phyloP scores from a whole-genome alignment of 1,284 basidiomycete genomes.

The Thecaphora thlaspeos region DNA sequence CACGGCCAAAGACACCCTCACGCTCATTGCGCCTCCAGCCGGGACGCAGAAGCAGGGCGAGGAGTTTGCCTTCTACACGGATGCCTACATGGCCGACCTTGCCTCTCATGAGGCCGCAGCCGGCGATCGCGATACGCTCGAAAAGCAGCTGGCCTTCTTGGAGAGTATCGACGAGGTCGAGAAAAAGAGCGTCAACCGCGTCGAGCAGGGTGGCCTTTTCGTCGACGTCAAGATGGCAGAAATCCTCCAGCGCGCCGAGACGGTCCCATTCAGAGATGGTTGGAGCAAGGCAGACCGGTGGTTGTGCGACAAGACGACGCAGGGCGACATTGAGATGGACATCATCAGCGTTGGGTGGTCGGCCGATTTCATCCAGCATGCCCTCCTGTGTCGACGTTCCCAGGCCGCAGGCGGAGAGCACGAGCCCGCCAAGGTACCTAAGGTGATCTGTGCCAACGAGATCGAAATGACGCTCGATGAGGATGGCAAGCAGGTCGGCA shows the following conservation, averaged over 20 bases:
- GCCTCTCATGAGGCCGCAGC: constrained; percentile 4
- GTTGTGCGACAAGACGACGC: constrained; percentile 4
- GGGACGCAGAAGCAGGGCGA: constrained; percentile 13
- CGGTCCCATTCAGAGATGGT: constrained; percentile 24
- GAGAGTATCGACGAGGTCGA: constrained; percentile 34
- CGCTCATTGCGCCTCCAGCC: constrained; percentile 38
- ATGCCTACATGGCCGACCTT: constrained; percentile 37
- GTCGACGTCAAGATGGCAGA: constrained; percentile 6
- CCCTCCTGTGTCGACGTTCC: constrained; percentile 4
- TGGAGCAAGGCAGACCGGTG: constrained; percentile 27
- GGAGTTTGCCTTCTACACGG: constrained; percentile 33
- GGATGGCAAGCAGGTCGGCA: constrained; percentile 8
- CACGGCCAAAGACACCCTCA: constrained; percentile 46
- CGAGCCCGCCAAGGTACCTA: constrained; percentile 1
- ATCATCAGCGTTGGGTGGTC: constrained; percentile 54
- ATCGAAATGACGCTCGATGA: constrained; percentile 17
- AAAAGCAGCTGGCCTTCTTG: constrained; percentile 25
- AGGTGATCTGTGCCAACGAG: constrained; percentile 43
- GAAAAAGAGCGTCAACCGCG: constrained; percentile 17
- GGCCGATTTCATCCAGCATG: constrained; percentile 34
- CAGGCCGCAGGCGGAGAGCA: not conserved
- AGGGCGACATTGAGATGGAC: constrained; percentile 6
- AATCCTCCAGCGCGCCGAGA: constrained; percentile 8
- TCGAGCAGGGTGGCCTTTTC: constrained; percentile 42
- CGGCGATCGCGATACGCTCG: constrained; percentile 9